Percentiles rank a stretch among this genome's conserved stretches.
Conservation (phyloP, 106 monocot genomes). For the Allium sativum region DNA sequence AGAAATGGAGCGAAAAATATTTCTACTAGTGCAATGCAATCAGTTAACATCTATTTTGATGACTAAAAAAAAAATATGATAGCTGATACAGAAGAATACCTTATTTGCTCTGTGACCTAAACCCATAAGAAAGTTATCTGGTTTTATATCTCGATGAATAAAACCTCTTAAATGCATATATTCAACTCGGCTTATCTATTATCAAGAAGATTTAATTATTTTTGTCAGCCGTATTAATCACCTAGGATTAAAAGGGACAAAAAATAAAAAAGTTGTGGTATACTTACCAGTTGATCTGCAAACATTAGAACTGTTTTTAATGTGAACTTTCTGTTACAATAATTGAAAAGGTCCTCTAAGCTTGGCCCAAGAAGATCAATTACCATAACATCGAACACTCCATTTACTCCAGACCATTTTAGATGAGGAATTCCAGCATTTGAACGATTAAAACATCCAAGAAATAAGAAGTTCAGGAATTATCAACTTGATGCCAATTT, state of each 20-base stretch:
- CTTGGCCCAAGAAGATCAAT: conserved; percentile 93
- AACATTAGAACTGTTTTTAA: conserved; percentile 90
- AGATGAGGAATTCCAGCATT: conserved; percentile 77
- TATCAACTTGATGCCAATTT: too few relatives aligned
- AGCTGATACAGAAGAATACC: conserved; percentile 21
- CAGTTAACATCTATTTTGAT: too few relatives aligned
- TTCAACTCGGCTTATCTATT: conserved; percentile 86
- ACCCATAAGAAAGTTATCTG: conserved; percentile 99
- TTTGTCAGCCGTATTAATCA: neutral
- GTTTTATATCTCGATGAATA: conserved; percentile 92
- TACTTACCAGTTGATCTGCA: conserved; percentile 92
- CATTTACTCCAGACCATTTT: conserved; percentile 80
- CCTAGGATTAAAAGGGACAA: neutral
- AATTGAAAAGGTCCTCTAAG: conserved; percentile 86
- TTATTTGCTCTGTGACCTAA: conserved; percentile 95
- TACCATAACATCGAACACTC: conserved; percentile 78
- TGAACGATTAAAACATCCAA: too few relatives aligned
- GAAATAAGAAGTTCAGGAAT: too few relatives aligned
- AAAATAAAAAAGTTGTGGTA: neutral
- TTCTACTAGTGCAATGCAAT: too few relatives aligned
- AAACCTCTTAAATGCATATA: conserved; percentile 85
- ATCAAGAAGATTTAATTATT: conserved; percentile 1
- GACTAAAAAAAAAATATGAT: too few relatives aligned
- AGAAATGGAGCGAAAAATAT: too few relatives aligned
- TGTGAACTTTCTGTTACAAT: conserved; percentile 78